Evolutionary conservation across 2,329 filamentous ascomycete genomes (phyloP), one percentile per base, ranked within the genome.

Genomic region (Colletotrichum camelliae): DNA sequence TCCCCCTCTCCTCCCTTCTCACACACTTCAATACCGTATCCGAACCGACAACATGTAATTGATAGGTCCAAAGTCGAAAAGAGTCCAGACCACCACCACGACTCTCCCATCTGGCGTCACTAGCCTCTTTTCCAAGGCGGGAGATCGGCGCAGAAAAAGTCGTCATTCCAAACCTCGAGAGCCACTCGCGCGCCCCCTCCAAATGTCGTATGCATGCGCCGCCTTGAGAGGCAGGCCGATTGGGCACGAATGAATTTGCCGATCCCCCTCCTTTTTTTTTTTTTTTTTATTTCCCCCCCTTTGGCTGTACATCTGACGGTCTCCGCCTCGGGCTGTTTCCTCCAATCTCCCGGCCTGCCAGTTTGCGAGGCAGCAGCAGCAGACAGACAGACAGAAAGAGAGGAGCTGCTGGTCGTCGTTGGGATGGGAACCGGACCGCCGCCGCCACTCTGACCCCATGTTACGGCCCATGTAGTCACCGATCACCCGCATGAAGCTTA

Each of bases 141-240:
- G 73, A 75, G 73, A 75, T 75, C 73, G 73, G 69, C 73, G 73
- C 70, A 75, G 70, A 73, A 57, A 60, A 70, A 31, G 64, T 60
- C 58, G 57, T 64, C 31, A 33, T 52, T 35, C 68, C 55, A n/a
- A 24, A 16, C 67, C 21, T 29, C 31, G 13, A 48, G 24, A 55
- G 29, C 66, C 52, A 60, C 66, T 35, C 65, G 31, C 37, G 29
- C 15, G 10, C 64, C 24, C 39, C 43, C 62, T 31, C 52, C 52
- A 31, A n/a, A 52, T 52, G 55, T 35, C 64, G 35, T 37, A 55
- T n/a, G 29, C n/a, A 43, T 35, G 64, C 62, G 72, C 69, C 61
- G 61, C 68, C 68, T 48, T 24, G 24, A 60, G 16, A 39, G 35
- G 27, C 60, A 35, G 70, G 27, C 33, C 64, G 69, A 75, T 72